phyloP scores from a whole-genome alignment of 2,329 filamentous ascomycete species.

The Colletotrichum shisoi region DNA sequence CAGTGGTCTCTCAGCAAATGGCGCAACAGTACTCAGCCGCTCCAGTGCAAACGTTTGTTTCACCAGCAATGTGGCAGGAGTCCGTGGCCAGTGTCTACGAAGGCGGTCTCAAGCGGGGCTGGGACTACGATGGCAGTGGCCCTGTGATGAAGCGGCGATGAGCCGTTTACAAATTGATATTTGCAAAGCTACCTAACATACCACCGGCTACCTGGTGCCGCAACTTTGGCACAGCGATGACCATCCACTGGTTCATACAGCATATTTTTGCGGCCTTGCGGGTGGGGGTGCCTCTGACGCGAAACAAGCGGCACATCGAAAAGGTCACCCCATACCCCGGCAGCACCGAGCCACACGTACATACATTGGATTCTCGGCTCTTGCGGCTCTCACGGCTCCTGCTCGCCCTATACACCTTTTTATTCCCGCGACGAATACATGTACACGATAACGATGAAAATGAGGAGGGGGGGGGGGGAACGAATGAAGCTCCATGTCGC shows the following conservation, averaged over 20 bases:
- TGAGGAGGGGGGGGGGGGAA: slow-evolving; percentile 11
- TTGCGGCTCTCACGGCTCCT: slow-evolving; percentile 23
- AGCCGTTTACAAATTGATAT: slow-evolving; percentile 16
- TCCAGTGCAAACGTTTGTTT: slow-evolving; percentile 67
- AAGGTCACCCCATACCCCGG: background rate
- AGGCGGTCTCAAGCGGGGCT: slow-evolving; percentile 67
- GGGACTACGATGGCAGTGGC: slow-evolving; percentile 61
- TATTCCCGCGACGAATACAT: slow-evolving; percentile 36
- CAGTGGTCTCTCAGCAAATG: slow-evolving; percentile 56
- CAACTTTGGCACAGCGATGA: slow-evolving; percentile 6
- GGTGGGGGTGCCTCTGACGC: background rate
- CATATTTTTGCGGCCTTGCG: background rate
- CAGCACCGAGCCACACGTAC: slow-evolving; percentile 28
- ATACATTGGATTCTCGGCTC: slow-evolving; percentile 31
- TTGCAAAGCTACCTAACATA: slow-evolving; percentile 9
- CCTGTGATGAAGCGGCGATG: slow-evolving; percentile 44
- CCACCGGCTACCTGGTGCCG: background rate
- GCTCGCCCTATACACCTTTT: slow-evolving; percentile 24
- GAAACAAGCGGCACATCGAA: slow-evolving; percentile 4
- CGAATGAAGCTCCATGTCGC: slow-evolving; percentile 11
- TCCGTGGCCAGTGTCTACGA: slow-evolving; percentile 74
- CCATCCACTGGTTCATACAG: slow-evolving; percentile 7
- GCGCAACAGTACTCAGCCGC: slow-evolving; percentile 61
- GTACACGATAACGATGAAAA: slow-evolving; percentile 38
- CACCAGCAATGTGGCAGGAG: slow-evolving; percentile 77